phyloP scores from a whole-genome alignment of 2,329 filamentous ascomycete genomes.

The Claviceps sorghi region DNA sequence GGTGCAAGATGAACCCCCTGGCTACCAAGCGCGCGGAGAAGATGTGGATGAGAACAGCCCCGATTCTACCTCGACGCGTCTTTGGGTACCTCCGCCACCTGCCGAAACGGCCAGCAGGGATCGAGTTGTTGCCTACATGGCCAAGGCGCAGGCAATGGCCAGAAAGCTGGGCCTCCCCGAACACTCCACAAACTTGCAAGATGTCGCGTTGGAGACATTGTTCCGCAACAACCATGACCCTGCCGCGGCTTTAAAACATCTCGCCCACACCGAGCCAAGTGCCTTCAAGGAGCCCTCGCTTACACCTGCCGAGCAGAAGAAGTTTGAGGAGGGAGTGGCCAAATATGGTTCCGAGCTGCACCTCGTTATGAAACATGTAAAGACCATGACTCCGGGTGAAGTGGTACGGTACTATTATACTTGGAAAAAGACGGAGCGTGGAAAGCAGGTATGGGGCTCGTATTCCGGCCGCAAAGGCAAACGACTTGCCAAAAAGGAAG shows the following conservation, averaged over 20 bases:
- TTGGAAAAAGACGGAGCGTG: slow-evolving; percentile 89
- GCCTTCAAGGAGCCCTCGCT: slow-evolving; percentile 76
- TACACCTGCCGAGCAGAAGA: slow-evolving; percentile 64
- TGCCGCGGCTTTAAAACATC: slow-evolving; percentile 52
- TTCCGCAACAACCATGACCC: slow-evolving; percentile 57
- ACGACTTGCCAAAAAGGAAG: slow-evolving; percentile 65
- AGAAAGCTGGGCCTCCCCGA: slow-evolving; percentile 55
- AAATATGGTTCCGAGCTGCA: slow-evolving; percentile 88
- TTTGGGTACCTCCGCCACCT: slow-evolving; percentile 67
- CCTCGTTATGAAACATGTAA: slow-evolving; percentile 70
- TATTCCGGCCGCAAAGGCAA: slow-evolving; percentile 80
- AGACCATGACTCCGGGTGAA: slow-evolving; percentile 61
- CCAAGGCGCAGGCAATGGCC: slow-evolving; percentile 48
- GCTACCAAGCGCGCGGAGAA: slow-evolving; percentile 73
- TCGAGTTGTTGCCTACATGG: slow-evolving; percentile 65
- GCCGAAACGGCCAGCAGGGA: slow-evolving; percentile 35
- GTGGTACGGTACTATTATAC: slow-evolving; percentile 92
- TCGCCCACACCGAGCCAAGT: slow-evolving; percentile 52
- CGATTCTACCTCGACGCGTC: slow-evolving; percentile 56
- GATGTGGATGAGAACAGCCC: slow-evolving; percentile 59
- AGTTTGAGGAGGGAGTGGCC: slow-evolving; percentile 79
- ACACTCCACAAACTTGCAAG: slow-evolving; percentile 72
- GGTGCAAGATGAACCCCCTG: slow-evolving; percentile 80
- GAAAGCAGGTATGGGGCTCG: slow-evolving; percentile 78
- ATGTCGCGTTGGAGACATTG: slow-evolving; percentile 65